Evolutionary conservation across 352 stramenopile species (phyloP), one percentile per base, ranked within the genome.

Genomic region (Achlya hypogyna): DNA sequence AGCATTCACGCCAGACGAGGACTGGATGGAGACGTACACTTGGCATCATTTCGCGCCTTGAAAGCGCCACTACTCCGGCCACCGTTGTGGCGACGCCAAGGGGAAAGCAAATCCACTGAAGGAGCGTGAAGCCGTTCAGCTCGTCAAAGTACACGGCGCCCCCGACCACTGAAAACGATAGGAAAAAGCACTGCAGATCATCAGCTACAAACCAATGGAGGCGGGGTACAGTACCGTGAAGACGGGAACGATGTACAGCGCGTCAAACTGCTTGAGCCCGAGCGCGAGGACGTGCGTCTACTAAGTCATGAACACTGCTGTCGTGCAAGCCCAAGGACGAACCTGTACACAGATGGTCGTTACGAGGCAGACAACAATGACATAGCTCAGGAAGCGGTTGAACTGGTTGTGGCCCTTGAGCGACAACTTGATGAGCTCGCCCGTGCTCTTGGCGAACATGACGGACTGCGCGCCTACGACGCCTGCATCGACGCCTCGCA

Each of bases 121-220:
- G 12, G 25, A 23, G 35, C 8, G 29, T 53, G 49, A 74, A 74
- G 34, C 14, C 53, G 25, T 47, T 22, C 54, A 93, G 90, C 69
- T 93, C 84, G 64, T 93, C 87, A 52, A 96, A 96, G 71, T 95
- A 96, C 1, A 96, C 76, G 12, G 86, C 88, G 12, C 88, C 88
- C 9, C 83, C 86, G 40, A 96, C 81, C 52, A 96, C 88, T 18
- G 80, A 89, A 23, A 93, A 84, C 4, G 89, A 93, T 47, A 92
- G 96, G 74, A 91, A 96, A 70, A 96, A 96, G 63, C 89, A 93
- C 73, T 90, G 23, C 25, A 38, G 51, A 12, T 23, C 31, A 51
- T 51, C 18, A 63, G 54, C 14, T 22, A 16, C 9, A 59, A 32
- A 28, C n/a, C n/a, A n/a, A 8, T 40, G 9, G 10, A 45, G 12